Conservation (phyloP, 768 basidiomycete genomes). For the Mycena crocata region DNA sequence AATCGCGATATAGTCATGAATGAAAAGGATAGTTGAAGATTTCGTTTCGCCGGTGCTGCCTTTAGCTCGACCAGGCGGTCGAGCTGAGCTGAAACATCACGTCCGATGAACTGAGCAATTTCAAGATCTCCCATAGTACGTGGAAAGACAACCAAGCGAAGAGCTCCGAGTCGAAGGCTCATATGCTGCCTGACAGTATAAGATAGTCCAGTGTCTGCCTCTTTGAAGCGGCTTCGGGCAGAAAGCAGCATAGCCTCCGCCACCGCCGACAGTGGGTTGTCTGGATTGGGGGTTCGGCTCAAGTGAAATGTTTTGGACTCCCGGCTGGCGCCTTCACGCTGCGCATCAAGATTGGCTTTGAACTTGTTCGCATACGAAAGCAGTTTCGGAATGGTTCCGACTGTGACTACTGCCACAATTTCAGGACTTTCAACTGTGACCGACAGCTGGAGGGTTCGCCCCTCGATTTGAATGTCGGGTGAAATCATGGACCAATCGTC, state of each 20-base stretch:
- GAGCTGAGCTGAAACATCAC: constrained; percentile 75
- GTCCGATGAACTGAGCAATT: constrained; percentile 79
- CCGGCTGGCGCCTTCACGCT: constrained; percentile 79
- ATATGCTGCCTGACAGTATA: constrained; percentile 80
- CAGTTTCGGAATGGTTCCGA: constrained; percentile 82
- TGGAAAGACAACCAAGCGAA: constrained; percentile 82
- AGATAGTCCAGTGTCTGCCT: constrained; percentile 68
- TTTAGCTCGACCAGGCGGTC: constrained; percentile 70
- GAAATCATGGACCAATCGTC: constrained; percentile 83
- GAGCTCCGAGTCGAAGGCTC: constrained; percentile 71
- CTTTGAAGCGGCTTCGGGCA: constrained; percentile 77
- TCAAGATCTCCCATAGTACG: constrained; percentile 83
- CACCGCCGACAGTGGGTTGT: constrained; percentile 86
- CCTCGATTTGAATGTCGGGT: constrained; percentile 50
- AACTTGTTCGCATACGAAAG: constrained; percentile 82
- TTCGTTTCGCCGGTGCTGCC: constrained; percentile 63
- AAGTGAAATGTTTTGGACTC: constrained; percentile 84
- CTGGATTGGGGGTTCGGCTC: constrained; percentile 78
- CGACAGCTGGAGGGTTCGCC: constrained; percentile 72
- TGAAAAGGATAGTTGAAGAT: constrained; percentile 78
- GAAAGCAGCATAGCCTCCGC: constrained; percentile 86
- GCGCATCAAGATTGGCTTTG: constrained; percentile 75
- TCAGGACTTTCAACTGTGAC: constrained; percentile 80
- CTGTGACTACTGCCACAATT: constrained; percentile 73
- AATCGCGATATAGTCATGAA: constrained; percentile 83